These are phyloP conservation scores for Auricularia sp. DNA, from an alignment of 768 basidiomycete species.

Conservation along the genomic window DNA sequence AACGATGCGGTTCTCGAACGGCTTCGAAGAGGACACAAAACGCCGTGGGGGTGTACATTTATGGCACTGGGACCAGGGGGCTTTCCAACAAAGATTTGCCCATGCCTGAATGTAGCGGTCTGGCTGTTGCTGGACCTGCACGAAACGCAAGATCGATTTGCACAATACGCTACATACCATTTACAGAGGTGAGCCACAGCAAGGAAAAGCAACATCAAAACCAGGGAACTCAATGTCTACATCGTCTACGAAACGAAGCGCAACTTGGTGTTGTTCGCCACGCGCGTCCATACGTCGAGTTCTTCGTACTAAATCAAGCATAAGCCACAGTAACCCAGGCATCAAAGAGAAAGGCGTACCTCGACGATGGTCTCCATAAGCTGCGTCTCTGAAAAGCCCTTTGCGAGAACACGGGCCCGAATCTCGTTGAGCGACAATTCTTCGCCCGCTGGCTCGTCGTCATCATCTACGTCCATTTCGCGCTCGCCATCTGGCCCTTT, in stretches of 20 bases:
- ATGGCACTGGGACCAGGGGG: slow-evolving; percentile 35
- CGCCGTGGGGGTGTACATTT: slow-evolving; percentile 61
- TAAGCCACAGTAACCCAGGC: slow-evolving; percentile 6
- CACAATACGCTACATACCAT: not conserved
- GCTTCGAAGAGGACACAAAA: slow-evolving; percentile 66
- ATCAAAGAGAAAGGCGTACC: slow-evolving; percentile 35
- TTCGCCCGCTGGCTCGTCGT: slow-evolving; percentile 48
- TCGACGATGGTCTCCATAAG: slow-evolving; percentile 75
- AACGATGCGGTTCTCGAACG: slow-evolving; percentile 52
- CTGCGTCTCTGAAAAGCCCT: slow-evolving; percentile 86
- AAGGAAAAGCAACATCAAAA: not conserved
- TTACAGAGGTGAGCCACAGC: not conserved
- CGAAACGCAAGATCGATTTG: not conserved
- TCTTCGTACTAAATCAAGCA: slow-evolving; percentile 64
- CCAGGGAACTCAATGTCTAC: too few relatives aligned
- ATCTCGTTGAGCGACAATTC: slow-evolving; percentile 83
- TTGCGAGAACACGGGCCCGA: slow-evolving; percentile 71
- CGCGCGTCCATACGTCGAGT: slow-evolving; percentile 67
- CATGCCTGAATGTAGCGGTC: not conserved
- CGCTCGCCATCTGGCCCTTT: slow-evolving; percentile 62
- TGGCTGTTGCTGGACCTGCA: not conserved
- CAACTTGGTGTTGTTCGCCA: slow-evolving; percentile 76
- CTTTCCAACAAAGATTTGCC: not conserved
- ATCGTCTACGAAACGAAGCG: slow-evolving; percentile 38
- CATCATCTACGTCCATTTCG: slow-evolving; percentile 58